Conservation (phyloP, 202 grass and related monocot genomes). For the Setaria italica region DNA sequence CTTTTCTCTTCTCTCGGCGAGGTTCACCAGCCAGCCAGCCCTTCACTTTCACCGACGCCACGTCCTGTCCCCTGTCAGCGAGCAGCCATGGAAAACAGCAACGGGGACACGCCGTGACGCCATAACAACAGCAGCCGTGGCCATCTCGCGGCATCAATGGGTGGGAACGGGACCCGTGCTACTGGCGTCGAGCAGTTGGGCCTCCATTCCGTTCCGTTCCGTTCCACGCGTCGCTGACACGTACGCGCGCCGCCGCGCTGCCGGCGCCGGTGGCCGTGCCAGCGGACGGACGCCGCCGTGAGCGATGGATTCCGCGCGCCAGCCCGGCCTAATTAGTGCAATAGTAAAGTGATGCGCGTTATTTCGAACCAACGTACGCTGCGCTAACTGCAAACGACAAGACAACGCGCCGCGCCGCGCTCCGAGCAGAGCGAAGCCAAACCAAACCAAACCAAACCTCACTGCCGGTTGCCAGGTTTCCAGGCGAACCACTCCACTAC, state of each 20-base stretch:
- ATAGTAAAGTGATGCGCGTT: neutral
- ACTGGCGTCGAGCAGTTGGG: neutral
- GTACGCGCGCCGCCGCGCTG: neutral
- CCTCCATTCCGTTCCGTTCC: no score
- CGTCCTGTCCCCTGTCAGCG: neutral
- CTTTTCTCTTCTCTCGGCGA: neutral
- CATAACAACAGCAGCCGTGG: neutral
- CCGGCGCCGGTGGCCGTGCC: neutral
- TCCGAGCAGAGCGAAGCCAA: neutral
- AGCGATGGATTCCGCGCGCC: neutral
- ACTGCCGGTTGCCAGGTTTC: neutral
- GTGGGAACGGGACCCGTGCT: neutral
- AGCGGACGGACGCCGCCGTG: neutral
- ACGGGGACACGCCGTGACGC: neutral
- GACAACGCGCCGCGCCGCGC: neutral
- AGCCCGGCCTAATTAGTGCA: neutral
- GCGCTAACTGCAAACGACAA: neutral
- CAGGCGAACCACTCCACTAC: conserved; percentile 31
- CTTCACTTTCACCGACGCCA: conserved; percentile 13
- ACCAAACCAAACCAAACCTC: conserved; percentile 11
- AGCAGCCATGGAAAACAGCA: conserved; percentile 1
- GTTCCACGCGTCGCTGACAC: neutral
- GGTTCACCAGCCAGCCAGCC: neutral
- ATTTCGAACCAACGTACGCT: conserved; percentile 13
- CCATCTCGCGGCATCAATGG: neutral